Percentiles rank a stretch among this genome's conserved stretches.
These are phyloP conservation scores for Acaromyces ingoldii DNA, from an alignment of 1,284 basidiomycete genomes.

Conservation along the genomic window DNA sequence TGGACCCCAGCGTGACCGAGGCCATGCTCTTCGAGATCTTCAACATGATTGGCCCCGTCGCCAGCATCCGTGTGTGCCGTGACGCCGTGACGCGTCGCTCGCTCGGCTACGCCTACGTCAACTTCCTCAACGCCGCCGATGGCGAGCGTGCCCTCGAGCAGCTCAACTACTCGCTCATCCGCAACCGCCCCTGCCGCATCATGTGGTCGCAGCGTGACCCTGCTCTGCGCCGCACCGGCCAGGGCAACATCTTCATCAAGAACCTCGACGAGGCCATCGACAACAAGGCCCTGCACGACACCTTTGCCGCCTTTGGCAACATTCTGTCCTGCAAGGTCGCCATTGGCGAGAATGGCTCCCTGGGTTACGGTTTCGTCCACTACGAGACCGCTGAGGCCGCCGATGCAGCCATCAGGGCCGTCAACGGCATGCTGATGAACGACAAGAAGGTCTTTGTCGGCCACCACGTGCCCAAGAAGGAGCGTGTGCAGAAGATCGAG, in stretches of 20 bases:
- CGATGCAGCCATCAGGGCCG: slow-evolving; percentile 83
- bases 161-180: slow-evolving; percentile 99
- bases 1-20: slow-evolving; percentile 95
- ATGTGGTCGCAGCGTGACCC: slow-evolving; percentile 99
- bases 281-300: slow-evolving; percentile 99
- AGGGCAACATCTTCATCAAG: slow-evolving; percentile 99
- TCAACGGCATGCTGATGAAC: slow-evolving; percentile 98
- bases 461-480: slow-evolving; percentile 94
- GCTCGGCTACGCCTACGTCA: slow-evolving; percentile 99
- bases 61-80: slow-evolving; percentile 98
- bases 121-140: slow-evolving; percentile 92
- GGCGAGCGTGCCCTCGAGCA: slow-evolving; percentile 99
- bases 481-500: slow-evolving; percentile 75
- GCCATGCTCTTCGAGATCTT: slow-evolving; percentile 99
- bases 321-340: slow-evolving; percentile 99
- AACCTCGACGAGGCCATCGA: slow-evolving; percentile 97
- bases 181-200: slow-evolving; percentile 97
- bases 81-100: slow-evolving; percentile 99
- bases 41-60: slow-evolving; percentile 99
- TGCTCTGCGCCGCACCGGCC: slow-evolving; percentile 95
- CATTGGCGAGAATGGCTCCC: slow-evolving; percentile 43
- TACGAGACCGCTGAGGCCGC: slow-evolving; percentile 98
- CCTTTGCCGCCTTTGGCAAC: slow-evolving; percentile 97
- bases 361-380: slow-evolving; percentile 88
- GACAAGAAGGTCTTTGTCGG: slow-evolving; percentile 87